Base-by-base conservation (phyloP, 2,329 filamentous ascomycete genomes). In the Pyrenophora graminea region DNA sequence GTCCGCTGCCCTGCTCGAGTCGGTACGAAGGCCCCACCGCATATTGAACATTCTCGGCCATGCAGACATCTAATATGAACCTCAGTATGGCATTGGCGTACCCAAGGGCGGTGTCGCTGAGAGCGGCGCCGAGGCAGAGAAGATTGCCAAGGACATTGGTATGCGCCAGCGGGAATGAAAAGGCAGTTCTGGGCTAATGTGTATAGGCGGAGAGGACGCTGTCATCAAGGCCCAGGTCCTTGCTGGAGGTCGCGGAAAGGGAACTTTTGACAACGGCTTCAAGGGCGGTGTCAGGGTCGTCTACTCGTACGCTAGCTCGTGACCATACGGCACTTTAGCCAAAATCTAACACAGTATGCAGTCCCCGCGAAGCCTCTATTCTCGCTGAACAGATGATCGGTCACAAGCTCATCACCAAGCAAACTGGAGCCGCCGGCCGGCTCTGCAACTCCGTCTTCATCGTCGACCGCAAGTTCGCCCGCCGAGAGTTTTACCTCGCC, bases 221-320 rank as follows among this genome's bases (percentile, higher is more conserved):
- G 94, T 99, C 67, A 97, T 99, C 85, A 99, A 99, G 85, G 94
- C 94, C 58, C 94, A 99, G 82, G 94, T 99, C 56, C 89, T 99
- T 59, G 94, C 94, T 58, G 94, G 94, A 79, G 94, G 94, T 62
- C 89, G 94, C 82, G 94, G 94, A 79, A 99, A 99, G 84, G 94
- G 94, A 67, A 88, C 86, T 68, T 99, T 99, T 74, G 91, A 96
- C 81, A 97, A 97, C 79, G 94, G 94, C 69, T 87, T 99, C 75
- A 99, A 99, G 84, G 94, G 94, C 71, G 94, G 94, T 81, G 94
- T 99, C 68, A 87, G 94, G 69, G 92, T 99, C 71, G 96, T 99
- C 79, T 99, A 97, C 85, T 97, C 93, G 82, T 86, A 77, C 70
- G 83, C 60, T 62, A 55, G 49, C 41, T 33, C 23, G 41, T 53